These are phyloP conservation scores for Trichoderma cornu-damae DNA, from an alignment of 2,329 filamentous ascomycete species.

Conservation along the genomic window DNA sequence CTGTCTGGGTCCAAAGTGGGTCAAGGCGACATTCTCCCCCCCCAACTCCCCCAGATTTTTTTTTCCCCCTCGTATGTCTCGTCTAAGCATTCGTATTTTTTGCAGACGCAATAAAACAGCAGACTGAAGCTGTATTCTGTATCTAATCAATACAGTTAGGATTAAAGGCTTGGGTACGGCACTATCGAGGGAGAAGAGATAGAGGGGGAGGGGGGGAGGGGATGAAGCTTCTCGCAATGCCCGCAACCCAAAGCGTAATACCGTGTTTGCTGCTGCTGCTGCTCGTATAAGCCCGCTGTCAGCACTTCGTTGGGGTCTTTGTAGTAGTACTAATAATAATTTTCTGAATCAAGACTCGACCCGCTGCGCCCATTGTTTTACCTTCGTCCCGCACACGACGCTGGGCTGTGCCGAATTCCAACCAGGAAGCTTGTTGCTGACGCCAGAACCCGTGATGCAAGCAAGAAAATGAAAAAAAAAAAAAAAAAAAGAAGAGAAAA, in stretches of 20 bases:
- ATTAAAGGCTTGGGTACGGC: neutral
- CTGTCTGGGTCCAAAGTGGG: neutral
- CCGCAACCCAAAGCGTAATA: neutral
- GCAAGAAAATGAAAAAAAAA: no score
- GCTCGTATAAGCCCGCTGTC: neutral
- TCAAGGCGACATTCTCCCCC: neutral
- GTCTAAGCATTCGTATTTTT: conserved; percentile 14
- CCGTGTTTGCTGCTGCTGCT: neutral
- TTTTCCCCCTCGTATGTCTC: conserved; percentile 9
- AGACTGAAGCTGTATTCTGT: neutral
- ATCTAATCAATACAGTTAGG: neutral
- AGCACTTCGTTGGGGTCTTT: no score
- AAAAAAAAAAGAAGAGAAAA: no score
- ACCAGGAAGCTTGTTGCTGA: neutral
- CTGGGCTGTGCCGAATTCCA: neutral
- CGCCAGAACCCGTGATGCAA: neutral
- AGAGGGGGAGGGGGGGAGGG: neutral
- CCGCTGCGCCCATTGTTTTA: neutral
- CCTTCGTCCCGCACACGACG: neutral
- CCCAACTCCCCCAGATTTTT: conserved; percentile 5
- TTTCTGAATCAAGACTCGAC: neutral
- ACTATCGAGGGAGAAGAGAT: neutral
- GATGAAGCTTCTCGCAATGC: neutral
- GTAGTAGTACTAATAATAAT: neutral
- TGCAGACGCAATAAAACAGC: neutral